Conservation (phyloP, 495 filamentous ascomycete species). For the Penicillium cataractarum region DNA sequence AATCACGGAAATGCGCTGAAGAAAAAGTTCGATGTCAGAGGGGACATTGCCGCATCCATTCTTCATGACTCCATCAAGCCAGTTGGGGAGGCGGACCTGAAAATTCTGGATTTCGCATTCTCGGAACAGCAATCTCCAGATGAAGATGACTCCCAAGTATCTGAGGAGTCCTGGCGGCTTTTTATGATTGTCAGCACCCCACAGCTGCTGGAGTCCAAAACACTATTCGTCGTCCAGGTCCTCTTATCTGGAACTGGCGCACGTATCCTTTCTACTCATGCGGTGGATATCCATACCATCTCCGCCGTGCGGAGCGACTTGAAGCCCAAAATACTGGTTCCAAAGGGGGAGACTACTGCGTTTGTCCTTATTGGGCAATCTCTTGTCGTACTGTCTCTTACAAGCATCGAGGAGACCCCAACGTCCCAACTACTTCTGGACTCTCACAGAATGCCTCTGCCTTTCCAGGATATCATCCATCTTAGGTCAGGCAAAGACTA, state of each 20-base stretch:
- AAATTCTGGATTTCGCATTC: constrained; percentile 43
- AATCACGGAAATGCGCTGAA: constrained; percentile 67
- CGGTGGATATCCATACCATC: constrained; percentile 31
- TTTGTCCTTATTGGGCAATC: constrained; percentile 79
- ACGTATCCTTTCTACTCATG: constrained; percentile 34
- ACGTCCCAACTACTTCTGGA: constrained; percentile 71
- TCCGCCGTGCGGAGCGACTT: constrained; percentile 37
- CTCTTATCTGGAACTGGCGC: constrained; percentile 30
- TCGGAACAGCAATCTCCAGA: constrained; percentile 24
- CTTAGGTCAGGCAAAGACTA: constrained; percentile 66
- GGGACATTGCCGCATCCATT: constrained; percentile 37
- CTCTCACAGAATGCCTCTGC: constrained; percentile 54
- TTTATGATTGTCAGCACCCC: constrained; percentile 35
- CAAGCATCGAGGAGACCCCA: constrained; percentile 59
- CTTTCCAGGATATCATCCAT: constrained; percentile 84
- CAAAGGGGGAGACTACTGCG: constrained; percentile 75
- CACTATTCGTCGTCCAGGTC: constrained; percentile 36
- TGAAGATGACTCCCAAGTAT: constrained; percentile 15
- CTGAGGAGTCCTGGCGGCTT: constrained; percentile 37
- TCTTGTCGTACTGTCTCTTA: constrained; percentile 74
- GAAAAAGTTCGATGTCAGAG: constrained; percentile 53
- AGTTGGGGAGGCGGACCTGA: constrained; percentile 38
- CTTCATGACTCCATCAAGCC: constrained; percentile 22
- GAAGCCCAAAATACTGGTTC: constrained; percentile 74
- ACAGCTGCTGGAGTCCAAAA: constrained; percentile 22